Base-by-base conservation (phyloP, 2,329 filamentous ascomycete species). In the Orbilia ellipsospora region DNA sequence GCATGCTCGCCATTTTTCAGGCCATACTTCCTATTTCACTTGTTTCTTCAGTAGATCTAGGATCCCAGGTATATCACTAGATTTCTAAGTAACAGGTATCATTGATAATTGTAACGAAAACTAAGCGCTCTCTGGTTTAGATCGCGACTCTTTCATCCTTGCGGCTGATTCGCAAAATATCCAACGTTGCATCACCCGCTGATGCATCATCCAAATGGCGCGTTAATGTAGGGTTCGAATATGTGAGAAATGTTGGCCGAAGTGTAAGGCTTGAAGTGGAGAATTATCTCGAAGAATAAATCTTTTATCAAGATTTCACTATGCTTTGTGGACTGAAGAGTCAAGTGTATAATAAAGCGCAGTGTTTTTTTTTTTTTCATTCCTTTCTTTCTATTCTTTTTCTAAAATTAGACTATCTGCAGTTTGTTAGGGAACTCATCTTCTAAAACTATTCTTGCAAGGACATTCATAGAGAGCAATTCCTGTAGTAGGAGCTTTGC, bases 391-490 rank as follows among this genome's bases (percentile, higher is more conserved):
- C n/a, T n/a, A n/a, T n/a, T n/a, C n/a, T n/a, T n/a, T n/a, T 48
- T 48, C 16, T 48, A 48, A 48, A 10, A 23, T 61, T 64, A 64
- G 23, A 5, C 2, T 36, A 23, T 40, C 10, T 68, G 59, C 13
- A 64, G 40, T 45, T 63, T 74, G 28, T 60, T 74, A 2, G 70
- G 70, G 42, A 99, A 99, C 83, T 98, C 93, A 81, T 99, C 95
- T 80, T 93, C 93, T 78, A 99, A 84, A 85, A 94, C 92, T 83
- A 99, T 85, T 70, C 92, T 87, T 73, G 96, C 94, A 77, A 94
- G 92, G n/a, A 99, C 93, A 82, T 99, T 99, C 95, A 99, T 99
- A 82, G 93, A 96, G 81, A 96, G 90, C 80, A 99, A 83, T 84
- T 99, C 95, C 85, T 99, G 95, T 57, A 98, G 92, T 67, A 99